A percentile compares a stretch with the other conserved stretches of the same genome.
Conservation (phyloP, 164 flowering plant genomes). For the Aristolochia fimbriata region DNA sequence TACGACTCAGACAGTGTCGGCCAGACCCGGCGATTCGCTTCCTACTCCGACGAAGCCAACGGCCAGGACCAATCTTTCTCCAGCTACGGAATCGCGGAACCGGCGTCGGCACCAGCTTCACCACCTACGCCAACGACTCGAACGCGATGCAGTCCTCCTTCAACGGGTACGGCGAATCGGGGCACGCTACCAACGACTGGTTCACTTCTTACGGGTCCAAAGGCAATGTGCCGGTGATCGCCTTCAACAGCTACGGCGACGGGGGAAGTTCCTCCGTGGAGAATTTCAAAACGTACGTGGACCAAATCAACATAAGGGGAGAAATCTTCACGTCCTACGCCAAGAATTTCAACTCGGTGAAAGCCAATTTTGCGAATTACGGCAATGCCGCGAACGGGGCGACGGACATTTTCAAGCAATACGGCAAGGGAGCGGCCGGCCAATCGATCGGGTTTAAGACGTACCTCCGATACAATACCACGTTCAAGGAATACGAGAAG, state of each 20-base stretch:
- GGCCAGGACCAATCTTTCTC: slow-evolving; percentile 41
- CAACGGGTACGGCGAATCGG: slow-evolving; percentile 41
- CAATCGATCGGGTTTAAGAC: slow-evolving; percentile 36
- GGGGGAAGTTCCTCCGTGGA: slow-evolving; percentile 35
- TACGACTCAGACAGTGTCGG: slow-evolving; percentile 35
- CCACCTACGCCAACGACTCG: slow-evolving; percentile 30
- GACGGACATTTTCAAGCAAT: slow-evolving; percentile 49
- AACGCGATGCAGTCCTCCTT: slow-evolving; percentile 54
- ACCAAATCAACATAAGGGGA: slow-evolving; percentile 57
- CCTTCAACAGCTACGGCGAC: slow-evolving; percentile 46
- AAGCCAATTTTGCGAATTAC: slow-evolving; percentile 44
- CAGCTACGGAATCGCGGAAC: slow-evolving; percentile 59
- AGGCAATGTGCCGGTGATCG: slow-evolving; percentile 50
- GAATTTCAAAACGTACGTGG: slow-evolving; percentile 46
- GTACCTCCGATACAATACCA: slow-evolving; percentile 32
- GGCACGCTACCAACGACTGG: slow-evolving; percentile 43
- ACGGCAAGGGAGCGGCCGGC: slow-evolving; percentile 34
- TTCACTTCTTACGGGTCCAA: slow-evolving; percentile 40
- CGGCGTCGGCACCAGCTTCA: slow-evolving; percentile 32
- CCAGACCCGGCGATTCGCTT: slow-evolving; percentile 26
- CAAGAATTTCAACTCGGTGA: slow-evolving; percentile 33
- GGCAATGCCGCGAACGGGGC: slow-evolving; percentile 67
- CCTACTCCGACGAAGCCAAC: slow-evolving; percentile 44
- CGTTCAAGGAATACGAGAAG: slow-evolving; percentile 38
- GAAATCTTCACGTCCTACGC: slow-evolving; percentile 67